Base-by-base conservation (phyloP, 257 asterid species). In the Capsicum baccatum region DNA sequence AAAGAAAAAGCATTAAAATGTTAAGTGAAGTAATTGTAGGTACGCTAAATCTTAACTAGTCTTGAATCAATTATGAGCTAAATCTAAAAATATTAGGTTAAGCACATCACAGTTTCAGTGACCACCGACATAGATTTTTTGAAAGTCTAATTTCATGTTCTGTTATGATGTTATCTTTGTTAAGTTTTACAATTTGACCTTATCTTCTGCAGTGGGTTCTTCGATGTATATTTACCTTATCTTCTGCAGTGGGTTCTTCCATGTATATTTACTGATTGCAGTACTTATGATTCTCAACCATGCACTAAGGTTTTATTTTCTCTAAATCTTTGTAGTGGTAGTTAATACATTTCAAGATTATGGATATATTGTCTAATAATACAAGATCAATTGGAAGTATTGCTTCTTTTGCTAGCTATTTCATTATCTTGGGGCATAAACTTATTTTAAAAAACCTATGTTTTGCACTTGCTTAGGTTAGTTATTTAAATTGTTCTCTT, bases 261-360 rank as follows among this genome's bases (percentile, higher is more conserved):
- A 96, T 90, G 99, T 98, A 76, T 96, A 96, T 90, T 91, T 98
- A 60, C 83, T 88, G 83, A 90, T 96, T 76, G 94, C 98, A 44
- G 94, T 93, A 86, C 94, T 94, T 91, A 96, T 96, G 99, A 94
- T 96, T 86, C 79, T 93, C 88, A 94, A 96, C 89, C 99, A 96
- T 88, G 99, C 99, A 82, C 89, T 96, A 83, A 94, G 99, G 99
- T 96, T 90, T 83, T 66, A 21, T 54, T 37, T 78, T 48, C 64
- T 14, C 82, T 26, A 26, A 54, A 54, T 33, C 15, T 78, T 78
- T 26, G 3, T 54, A 26, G 14, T 54, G 33, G 82, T 78, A 33
- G 15, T 33, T 26, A 54, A 26, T 26, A 26, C 64, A 78, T 78
- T 26, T 78, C 33, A 78, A 52, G 21, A 26, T 78, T 54, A 54